Base-by-base conservation (phyloP, 768 basidiomycete genomes). In the Hericium alpestre region DNA sequence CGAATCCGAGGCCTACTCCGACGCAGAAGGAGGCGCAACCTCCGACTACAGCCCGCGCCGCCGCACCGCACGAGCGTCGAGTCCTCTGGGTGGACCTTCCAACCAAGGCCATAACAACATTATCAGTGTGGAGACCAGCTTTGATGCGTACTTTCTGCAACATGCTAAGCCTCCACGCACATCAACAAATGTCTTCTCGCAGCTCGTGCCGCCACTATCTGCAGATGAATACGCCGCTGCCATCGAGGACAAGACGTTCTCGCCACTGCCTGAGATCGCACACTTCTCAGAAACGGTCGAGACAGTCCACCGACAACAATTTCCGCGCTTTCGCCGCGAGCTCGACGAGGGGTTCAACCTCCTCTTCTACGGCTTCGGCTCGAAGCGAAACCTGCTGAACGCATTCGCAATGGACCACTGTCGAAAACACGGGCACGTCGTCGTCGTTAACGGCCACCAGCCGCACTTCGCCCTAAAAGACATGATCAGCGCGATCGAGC, bases 311-410 rank as follows among this genome's bases (percentile, higher is more conserved):
- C 69, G 38, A 16, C 61, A 67, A 4, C 71, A 80, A 16, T 84
- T 87, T 64, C 71, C 75, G 22, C 79, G 83, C 43, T 87, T 86
- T 67, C 70, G 79, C 47, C 72, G 76, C 59, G 92, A 97, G 69
- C 76, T 97, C 25, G 72, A 75, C 2, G 80, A 85, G 66, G 93
- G 92, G 1, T 97, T 93, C 76, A 93, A 90, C 68, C 72, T 97
- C 48, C 70, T 94, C 18, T 84, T 91, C 69, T 91, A 92, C 64
- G 95, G 95, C 1, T 81, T 83, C 64, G 95, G 95, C 5, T 94
- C 91, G 18, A 99, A 99, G 68, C 77, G 90, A 56, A 68, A 66
- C 16, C 62, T 87, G 9, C 73, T 99, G 37, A 90, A 95, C 66
- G 73, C 79, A 20, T 90, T 96, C 56, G 91, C 87, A 1, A 72